Evolutionary conservation across 1,284 basidiomycete genomes (phyloP).

Genomic region (Marasmius fiardii): DNA sequence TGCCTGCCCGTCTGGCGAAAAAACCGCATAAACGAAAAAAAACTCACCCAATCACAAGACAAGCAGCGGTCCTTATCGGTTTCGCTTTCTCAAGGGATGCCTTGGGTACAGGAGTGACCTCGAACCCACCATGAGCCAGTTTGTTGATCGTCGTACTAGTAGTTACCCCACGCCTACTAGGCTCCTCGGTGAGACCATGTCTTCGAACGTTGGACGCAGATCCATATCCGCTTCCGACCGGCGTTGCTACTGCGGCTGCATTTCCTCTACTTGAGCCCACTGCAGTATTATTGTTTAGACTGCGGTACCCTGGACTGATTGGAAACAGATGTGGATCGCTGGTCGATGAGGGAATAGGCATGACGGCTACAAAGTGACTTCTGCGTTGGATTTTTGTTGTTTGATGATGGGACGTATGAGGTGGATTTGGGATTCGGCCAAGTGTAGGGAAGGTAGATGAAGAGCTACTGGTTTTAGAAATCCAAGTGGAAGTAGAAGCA

Average conservation of each 20-base stretch:
- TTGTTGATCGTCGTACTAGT: neutral
- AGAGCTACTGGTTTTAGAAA: neutral
- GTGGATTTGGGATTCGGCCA: neutral
- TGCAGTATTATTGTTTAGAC: neutral
- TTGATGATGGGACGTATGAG: neutral
- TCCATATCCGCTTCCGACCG: neutral
- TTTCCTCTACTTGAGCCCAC: neutral
- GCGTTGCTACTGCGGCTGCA: neutral
- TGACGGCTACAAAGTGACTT: slow-evolving; percentile 12
- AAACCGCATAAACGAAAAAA: neutral
- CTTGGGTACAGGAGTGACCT: slow-evolving; percentile 8
- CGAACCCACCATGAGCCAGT: slow-evolving; percentile 6
- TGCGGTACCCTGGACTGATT: neutral
- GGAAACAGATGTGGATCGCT: neutral
- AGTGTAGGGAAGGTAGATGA: neutral
- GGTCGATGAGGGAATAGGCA: slow-evolving; percentile 6
- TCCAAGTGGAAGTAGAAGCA: neutral
- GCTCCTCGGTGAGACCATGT: neutral
- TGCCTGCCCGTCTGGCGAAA: neutral
- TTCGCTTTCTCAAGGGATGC: slow-evolving; percentile 6
- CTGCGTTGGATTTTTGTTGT: neutral
- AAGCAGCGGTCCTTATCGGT: slow-evolving; percentile 13
- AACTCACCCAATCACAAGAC: slow-evolving; percentile 13
- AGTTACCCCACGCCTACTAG: neutral
- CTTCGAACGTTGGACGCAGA: neutral